Conservation (phyloP, 2,329 filamentous ascomycete species). For the Metarhizium brunneum region DNA sequence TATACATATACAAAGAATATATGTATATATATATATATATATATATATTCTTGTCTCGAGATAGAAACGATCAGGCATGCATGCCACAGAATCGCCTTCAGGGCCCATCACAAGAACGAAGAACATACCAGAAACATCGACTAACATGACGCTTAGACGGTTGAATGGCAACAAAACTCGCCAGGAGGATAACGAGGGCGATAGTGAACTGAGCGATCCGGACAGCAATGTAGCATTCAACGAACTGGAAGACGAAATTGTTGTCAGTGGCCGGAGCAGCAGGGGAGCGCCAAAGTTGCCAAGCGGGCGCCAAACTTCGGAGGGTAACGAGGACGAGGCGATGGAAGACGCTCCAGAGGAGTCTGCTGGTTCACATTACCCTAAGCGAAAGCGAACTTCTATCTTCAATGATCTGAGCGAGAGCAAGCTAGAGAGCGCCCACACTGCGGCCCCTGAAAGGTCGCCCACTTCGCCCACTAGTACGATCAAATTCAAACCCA, state of each 20-base stretch:
- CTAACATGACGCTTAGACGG: constrained; percentile 19
- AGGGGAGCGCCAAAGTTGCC: constrained; percentile 19
- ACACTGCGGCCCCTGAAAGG: constrained; percentile 20
- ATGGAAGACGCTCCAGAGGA: constrained; percentile 34
- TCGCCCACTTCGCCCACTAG: constrained; percentile 10
- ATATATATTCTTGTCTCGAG: background rate
- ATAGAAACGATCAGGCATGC: background rate
- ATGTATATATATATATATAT: no score
- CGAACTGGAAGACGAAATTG: constrained; percentile 42
- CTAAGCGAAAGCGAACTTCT: constrained; percentile 47
- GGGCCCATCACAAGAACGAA: background rate
- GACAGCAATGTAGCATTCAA: constrained; percentile 25
- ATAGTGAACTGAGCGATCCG: constrained; percentile 35
- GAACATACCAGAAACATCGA: background rate
- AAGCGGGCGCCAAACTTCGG: constrained; percentile 13
- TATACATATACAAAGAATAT: no score
- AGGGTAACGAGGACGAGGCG: constrained; percentile 30
- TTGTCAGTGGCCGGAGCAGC: constrained; percentile 37
- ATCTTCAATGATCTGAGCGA: constrained; percentile 40
- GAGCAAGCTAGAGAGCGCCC: constrained; percentile 31
- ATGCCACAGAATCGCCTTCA: background rate
- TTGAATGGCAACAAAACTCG: constrained; percentile 18
- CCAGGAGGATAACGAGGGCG: constrained; percentile 29
- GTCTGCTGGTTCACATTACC: constrained; percentile 30
- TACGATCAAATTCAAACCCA: constrained; percentile 17